phyloP scores from a whole-genome alignment of 2,329 filamentous ascomycete species.

The Fusarium avenaceum region DNA sequence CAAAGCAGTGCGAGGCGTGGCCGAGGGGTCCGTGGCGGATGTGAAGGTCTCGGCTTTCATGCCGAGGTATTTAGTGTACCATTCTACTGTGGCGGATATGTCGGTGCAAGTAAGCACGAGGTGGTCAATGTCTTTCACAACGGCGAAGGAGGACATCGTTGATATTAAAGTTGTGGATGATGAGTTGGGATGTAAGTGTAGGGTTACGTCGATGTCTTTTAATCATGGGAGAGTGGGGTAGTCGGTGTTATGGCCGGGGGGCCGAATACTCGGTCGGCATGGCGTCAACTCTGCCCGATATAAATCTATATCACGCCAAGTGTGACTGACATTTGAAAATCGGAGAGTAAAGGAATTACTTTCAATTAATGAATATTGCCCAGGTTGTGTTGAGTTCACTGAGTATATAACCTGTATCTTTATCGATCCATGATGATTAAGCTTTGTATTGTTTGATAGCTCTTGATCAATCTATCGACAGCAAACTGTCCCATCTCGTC shows the following conservation, averaged over 20 bases:
- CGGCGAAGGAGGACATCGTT: slow-evolving; percentile 39
- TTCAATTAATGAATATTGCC: too few species aligned
- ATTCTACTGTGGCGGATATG: slow-evolving; percentile 63
- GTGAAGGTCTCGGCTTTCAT: slow-evolving; percentile 68
- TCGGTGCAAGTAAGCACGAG: slow-evolving; percentile 70
- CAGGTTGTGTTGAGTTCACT: too few species aligned
- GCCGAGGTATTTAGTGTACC: slow-evolving; percentile 69
- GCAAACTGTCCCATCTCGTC: slow-evolving; percentile 1
- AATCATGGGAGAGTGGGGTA: neutral
- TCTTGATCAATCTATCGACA: neutral
- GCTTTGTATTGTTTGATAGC: too few species aligned
- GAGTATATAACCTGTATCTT: too few species aligned
- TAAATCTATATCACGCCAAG: neutral
- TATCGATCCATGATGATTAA: too few species aligned
- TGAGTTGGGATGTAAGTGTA: neutral
- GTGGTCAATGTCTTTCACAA: slow-evolving; percentile 67
- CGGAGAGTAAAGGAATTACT: too few species aligned
- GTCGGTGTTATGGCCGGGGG: neutral
- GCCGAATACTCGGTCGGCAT: neutral
- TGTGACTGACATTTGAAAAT: too few species aligned
- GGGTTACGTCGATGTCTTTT: neutral
- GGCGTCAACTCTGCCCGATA: neutral
- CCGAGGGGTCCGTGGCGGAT: slow-evolving; percentile 53
- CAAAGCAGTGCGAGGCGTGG: slow-evolving; percentile 62
- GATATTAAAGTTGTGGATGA: neutral